phyloP scores from a whole-genome alignment of 2,329 filamentous ascomycete species.

The Calonectria crousiana region DNA sequence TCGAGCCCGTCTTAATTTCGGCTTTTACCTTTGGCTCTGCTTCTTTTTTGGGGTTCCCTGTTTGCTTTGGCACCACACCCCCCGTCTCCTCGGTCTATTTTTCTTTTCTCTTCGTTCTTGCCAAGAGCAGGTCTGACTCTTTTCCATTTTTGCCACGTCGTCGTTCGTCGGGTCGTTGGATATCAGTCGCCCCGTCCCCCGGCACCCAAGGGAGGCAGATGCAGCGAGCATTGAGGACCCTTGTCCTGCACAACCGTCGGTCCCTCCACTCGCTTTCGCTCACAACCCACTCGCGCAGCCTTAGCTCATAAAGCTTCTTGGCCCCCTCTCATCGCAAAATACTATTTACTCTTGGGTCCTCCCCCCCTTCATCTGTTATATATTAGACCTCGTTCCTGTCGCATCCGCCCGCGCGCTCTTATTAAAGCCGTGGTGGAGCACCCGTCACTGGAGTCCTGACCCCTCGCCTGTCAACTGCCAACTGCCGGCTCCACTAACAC shows the following conservation, averaged over 20 bases:
- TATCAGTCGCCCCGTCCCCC: constrained; percentile 16
- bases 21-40: background rate
- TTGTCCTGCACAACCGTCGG: background rate
- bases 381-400: background rate
- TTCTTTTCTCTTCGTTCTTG: background rate
- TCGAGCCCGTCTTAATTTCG: background rate
- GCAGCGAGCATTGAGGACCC: background rate
- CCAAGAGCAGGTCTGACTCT: constrained; percentile 5
- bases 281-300: background rate
- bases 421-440: constrained; percentile 2
- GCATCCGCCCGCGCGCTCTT: background rate
- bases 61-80: background rate
- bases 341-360: background rate
- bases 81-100: background rate
- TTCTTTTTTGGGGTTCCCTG: background rate
- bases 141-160: constrained; percentile 19
- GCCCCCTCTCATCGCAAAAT: background rate
- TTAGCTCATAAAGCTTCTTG: constrained; percentile 1
- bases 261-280: background rate
- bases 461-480: background rate
- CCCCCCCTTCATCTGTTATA: background rate
- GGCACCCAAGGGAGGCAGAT: background rate
- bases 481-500: constrained; percentile 6
- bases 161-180: constrained; percentile 17
- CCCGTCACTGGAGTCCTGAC: background rate